Evolutionary conservation across 495 filamentous ascomycete genomes (phyloP), one percentile per base, ranked within the genome.

Genomic region (Eremomyces bilateralis): DNA sequence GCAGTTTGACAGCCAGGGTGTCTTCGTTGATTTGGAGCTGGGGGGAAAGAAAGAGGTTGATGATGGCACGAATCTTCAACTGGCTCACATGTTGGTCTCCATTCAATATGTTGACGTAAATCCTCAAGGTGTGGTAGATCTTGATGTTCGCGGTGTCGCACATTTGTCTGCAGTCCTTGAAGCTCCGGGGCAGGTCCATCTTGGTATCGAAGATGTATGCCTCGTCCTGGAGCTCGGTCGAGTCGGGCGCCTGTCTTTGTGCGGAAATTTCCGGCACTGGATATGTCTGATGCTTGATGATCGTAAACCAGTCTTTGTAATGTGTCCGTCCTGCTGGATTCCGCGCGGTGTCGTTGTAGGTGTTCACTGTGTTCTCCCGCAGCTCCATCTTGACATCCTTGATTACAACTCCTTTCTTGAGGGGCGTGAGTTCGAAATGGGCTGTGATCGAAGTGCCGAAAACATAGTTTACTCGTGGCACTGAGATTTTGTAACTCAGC

Each of bases 31-130:
- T 63, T 6, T 77, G 71, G 49, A 90, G 69, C 45, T 80, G 78
- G 12, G 88, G 88, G 10, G 88, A 97, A 42, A 95, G 91, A 55
- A 85, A 93, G 21, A 97, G 71, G 20, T 74, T 74, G 20, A 97
- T 80, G 17, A 94, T 64, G 13, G 76, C 80, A 28, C 80, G 81
- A 15, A 83, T 77, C 31, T 94, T 67, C 69, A 78, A 40, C 22
- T 94, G 82, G 33, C 82, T 92, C 29, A 80, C 62, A 51, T 94
- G 88, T 0, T 80, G 83, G 54, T 97, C 88, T 0, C 88, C 85
- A 43, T 95, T 94, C 42, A 80, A 73, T 20, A 97, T 62, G 40
- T 82, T 76, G 37, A 97, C 70, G 35, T 76, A 73, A 47, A 94
- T 66, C 53, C 74, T 76, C 32, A 93, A 59, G 56, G 81, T 85